phyloP scores from a whole-genome alignment of 805 yeast species.

The Starmerella apis region DNA sequence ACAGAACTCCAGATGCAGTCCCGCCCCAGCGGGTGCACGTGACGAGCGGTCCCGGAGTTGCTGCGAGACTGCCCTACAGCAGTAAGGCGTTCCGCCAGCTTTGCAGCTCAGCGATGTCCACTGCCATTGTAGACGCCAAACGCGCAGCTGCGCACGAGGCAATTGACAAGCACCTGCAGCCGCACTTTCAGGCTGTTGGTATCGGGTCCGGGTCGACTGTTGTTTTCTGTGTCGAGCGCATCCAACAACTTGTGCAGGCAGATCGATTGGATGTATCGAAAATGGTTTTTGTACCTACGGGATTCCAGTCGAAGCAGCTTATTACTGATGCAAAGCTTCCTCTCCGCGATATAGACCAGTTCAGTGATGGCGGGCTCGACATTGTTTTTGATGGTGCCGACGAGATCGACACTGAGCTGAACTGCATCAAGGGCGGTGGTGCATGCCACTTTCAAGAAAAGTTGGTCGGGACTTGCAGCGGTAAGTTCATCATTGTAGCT shows the following conservation, averaged over 20 bases:
- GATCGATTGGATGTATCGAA: conserved; percentile 36
- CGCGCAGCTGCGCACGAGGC: conserved; percentile 84
- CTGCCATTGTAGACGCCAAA: conserved; percentile 34
- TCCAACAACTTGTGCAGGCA: conserved; percentile 50
- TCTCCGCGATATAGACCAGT: conserved; percentile 75
- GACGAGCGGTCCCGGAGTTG: not conserved
- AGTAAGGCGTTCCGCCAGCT: not conserved
- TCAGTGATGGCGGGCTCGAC: conserved; percentile 53
- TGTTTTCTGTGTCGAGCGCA: conserved; percentile 89
- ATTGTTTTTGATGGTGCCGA: conserved; percentile 98
- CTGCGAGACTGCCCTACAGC: not conserved
- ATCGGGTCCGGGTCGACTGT: conserved; percentile 97
- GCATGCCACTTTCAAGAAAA: conserved; percentile 96
- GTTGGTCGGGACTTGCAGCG: conserved; percentile 72
- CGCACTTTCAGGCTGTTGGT: conserved; percentile 65
- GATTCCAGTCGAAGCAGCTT: conserved; percentile 84
- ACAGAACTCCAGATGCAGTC: no score
- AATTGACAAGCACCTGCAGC: conserved; percentile 74
- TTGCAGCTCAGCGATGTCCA: conserved; percentile 1
- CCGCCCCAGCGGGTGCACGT: not conserved
- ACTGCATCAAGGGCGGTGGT: conserved; percentile 96
- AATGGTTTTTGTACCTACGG: conserved; percentile 85
- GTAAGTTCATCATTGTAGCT: conserved; percentile 75
- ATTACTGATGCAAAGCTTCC: conserved; percentile 70
- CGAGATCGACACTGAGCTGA: conserved; percentile 72